These are phyloP conservation scores for Leccinum imitatum DNA, from an alignment of 768 basidiomycete species.

Conservation along the genomic window DNA sequence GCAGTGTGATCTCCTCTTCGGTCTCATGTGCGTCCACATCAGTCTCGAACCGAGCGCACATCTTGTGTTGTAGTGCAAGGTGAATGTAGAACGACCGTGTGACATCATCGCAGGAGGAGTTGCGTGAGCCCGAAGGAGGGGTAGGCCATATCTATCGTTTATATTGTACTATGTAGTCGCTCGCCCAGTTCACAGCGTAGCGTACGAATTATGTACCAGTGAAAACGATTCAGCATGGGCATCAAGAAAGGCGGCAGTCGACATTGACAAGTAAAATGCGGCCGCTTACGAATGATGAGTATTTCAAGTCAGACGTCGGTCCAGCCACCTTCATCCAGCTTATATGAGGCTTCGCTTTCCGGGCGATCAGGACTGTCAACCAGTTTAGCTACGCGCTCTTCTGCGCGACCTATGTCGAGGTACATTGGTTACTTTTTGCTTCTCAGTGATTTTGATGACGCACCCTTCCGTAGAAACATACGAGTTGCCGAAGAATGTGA, in stretches of 20 bases:
- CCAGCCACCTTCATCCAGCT: slow-evolving; percentile 90
- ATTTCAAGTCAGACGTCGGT: slow-evolving; percentile 59
- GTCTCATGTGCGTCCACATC: no score
- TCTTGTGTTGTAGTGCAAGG: no score
- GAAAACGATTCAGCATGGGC: neutral
- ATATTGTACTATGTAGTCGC: neutral
- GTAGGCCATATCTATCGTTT: no score
- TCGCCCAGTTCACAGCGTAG: neutral
- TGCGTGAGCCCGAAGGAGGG: no score
- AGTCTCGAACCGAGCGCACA: no score
- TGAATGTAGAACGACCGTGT: no score
- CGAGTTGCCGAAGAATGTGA: slow-evolving; percentile 88
- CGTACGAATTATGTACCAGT: neutral
- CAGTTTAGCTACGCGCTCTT: slow-evolving; percentile 87
- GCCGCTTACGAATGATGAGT: neutral
- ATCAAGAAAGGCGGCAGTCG: neutral
- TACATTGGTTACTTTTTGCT: neutral
- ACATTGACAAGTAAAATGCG: neutral
- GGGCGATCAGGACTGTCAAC: slow-evolving; percentile 89
- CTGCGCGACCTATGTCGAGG: slow-evolving; percentile 66
- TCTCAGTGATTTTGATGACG: slow-evolving; percentile 6
- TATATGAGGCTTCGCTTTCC: slow-evolving; percentile 90
- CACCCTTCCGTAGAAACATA: slow-evolving; percentile 86
- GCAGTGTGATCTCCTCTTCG: no score
- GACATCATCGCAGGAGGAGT: no score